Base-by-base conservation (phyloP, 495 filamentous ascomycete genomes). In the Schizothecium vesticola region DNA sequence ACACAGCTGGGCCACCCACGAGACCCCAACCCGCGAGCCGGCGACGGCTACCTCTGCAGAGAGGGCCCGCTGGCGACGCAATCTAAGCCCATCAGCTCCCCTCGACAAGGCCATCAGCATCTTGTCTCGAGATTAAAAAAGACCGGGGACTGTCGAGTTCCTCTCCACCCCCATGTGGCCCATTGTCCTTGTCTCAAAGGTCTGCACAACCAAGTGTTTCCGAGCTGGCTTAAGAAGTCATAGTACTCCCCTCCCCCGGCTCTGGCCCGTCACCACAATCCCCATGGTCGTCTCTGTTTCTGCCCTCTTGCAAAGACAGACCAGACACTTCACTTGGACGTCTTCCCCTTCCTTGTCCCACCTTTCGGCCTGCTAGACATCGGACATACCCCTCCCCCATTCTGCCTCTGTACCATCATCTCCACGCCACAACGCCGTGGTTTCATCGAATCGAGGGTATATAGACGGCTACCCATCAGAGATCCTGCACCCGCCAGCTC, bases 131-230 rank as follows among this genome's bases (percentile, higher is more conserved):
- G 67, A 69, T 67, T 71, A 68, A 72, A 77, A 77, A 67, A 71
- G 71, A 72, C 73, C 65, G 51, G 71, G 69, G 70, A 70, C 67
- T 65, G 64, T 77, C 69, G 68, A 75, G 60, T 74, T 64, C 72
- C 68, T 69, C 73, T 66, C 72, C 73, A 67, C 68, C 56, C 33
- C 71, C 72, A 72, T 72, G 69, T 75, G 66, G 68, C 66, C 70
- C 72, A 70, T 71, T 43, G 71, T 71, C 64, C 66, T 73, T 78
- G 76, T 77, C 76, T 78, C 73, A 77, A 74, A 78, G 33, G 65
- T 67, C 72, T 77, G 76, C 76, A 67, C 73, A 67, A 78, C 76
- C 67, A 29, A 64, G 56, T 64, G 64, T 64, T 59, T 59, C 67
- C 59, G 62, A 63, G 56, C 58, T 67, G 64, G 58, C 61, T 76